These are phyloP conservation scores for Alternaria conjuncta DNA, from an alignment of 2,329 filamentous ascomycete species.

Conservation along the genomic window DNA sequence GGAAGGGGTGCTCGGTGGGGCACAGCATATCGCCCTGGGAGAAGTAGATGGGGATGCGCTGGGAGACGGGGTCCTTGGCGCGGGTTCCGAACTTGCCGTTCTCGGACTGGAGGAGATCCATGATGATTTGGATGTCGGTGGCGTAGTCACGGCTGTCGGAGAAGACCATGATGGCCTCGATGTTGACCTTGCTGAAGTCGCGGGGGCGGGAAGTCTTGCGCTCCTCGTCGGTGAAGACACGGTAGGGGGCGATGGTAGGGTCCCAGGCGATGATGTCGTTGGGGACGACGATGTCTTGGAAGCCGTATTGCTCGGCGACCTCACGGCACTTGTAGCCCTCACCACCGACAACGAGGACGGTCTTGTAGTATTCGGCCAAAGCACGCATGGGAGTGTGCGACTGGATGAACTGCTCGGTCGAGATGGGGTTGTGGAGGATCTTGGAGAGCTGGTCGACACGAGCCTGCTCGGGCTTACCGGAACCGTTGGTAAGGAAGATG, in stretches of 20 bases:
- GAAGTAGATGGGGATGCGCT: constrained; percentile 78
- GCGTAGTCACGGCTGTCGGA: constrained; percentile 76
- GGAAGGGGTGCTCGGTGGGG: constrained; percentile 64
- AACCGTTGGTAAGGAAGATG: constrained; percentile 78
- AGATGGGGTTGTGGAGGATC: constrained; percentile 70
- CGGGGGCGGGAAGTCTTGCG: constrained; percentile 70
- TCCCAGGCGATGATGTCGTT: constrained; percentile 77
- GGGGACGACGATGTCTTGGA: constrained; percentile 74
- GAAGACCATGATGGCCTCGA: constrained; percentile 77
- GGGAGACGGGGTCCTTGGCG: constrained; percentile 68
- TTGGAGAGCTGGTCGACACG: constrained; percentile 71
- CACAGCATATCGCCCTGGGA: constrained; percentile 70
- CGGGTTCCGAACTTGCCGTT: constrained; percentile 70
- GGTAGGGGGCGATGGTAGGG: constrained; percentile 71
- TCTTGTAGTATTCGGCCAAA: constrained; percentile 76
- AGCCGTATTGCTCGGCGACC: constrained; percentile 75
- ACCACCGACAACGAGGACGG: constrained; percentile 76
- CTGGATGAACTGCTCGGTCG: constrained; percentile 77
- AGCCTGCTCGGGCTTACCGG: constrained; percentile 71
- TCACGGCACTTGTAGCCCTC: constrained; percentile 77
- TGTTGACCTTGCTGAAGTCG: constrained; percentile 74
- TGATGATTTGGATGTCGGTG: constrained; percentile 78
- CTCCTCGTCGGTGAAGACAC: constrained; percentile 71
- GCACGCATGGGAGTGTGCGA: constrained; percentile 80
- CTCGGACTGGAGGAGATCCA: constrained; percentile 73